phyloP scores from a whole-genome alignment of 768 basidiomycete genomes.

The Tulasnella sp. region DNA sequence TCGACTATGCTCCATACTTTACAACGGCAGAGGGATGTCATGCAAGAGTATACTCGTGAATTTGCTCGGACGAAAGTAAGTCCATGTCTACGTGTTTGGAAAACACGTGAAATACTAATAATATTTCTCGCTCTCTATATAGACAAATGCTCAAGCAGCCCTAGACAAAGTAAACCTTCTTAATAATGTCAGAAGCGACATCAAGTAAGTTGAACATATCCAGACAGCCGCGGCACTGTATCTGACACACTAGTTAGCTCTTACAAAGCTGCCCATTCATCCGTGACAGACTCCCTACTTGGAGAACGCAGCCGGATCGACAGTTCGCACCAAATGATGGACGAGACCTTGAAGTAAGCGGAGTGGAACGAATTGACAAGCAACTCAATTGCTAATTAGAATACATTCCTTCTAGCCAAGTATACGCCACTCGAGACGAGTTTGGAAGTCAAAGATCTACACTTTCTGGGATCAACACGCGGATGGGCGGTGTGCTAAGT shows the following conservation, averaged over 20 bases:
- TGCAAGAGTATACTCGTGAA: slow-evolving; percentile 79
- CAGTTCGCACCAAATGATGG: slow-evolving; percentile 88
- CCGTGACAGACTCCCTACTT: slow-evolving; percentile 74
- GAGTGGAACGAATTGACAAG: background rate
- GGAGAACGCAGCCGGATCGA: slow-evolving; percentile 85
- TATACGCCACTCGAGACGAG: slow-evolving; percentile 91
- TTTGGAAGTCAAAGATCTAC: slow-evolving; percentile 72
- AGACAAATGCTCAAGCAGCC: slow-evolving; percentile 73
- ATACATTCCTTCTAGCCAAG: slow-evolving; percentile 55
- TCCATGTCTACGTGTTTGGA: too few species aligned
- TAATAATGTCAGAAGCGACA: slow-evolving; percentile 86
- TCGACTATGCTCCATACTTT: slow-evolving; percentile 80
- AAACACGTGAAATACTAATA: too few species aligned
- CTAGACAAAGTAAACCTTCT: slow-evolving; percentile 81
- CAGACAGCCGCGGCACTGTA: background rate
- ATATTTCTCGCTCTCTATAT: background rate
- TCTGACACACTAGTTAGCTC: slow-evolving; percentile 39
- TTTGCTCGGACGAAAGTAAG: slow-evolving; percentile 73
- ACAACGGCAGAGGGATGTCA: slow-evolving; percentile 81
- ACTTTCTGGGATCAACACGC: slow-evolving; percentile 65
- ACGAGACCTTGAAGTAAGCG: slow-evolving; percentile 74
- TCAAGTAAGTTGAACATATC: slow-evolving; percentile 49
- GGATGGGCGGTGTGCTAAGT: slow-evolving; percentile 80
- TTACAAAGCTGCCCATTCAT: slow-evolving; percentile 58
- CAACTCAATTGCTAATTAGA: background rate